Base-by-base conservation (phyloP, 208 protist genomes). In the Phytomonas sp. region DNA sequence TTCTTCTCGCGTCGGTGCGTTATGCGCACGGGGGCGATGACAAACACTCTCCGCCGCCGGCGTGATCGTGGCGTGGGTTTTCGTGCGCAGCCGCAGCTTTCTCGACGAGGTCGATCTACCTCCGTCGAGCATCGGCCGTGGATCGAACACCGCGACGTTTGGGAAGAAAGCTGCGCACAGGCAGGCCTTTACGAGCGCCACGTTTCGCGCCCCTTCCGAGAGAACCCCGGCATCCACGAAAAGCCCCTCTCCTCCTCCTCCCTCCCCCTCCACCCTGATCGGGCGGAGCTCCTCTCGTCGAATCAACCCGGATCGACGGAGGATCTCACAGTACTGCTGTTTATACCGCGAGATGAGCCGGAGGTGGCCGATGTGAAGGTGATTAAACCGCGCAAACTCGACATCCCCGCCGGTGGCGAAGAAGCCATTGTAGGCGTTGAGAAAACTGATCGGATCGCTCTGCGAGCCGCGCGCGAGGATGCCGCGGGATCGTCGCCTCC, bases 341-440 rank as follows among this genome's bases (percentile, higher is more conserved):
- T 96, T 96, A 75, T 94, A 96, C 34, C 80, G 80, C 4, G 88
- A 94, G 28, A 96, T 92, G 66, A 90, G 68, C n/a, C 60, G 51
- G 46, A 94, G 60, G 71, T 88, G 92, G 67, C 66, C 70, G 6
- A 51, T 0, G 61, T 85, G 74, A 17, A 96, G 71, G 56, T 78
- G 77, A 65, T 96, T 87, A 66, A 85, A 67, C 13, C 5, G 37
- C 4, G 84, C 85, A 74, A 92, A 93, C 26, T 66, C 40, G 8
- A 63, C 60, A 26, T 70, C 70, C 29, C 79, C 85, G 31, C 69
- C 68, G 29, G 80, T 83, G 15, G 73, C 79, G 68, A 79, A 85
- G 71, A 84, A 92, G 4, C 80, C 80, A 65, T 96, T 96, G 70
- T 89, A 96, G 2, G 91, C 91, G 73, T 94, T 96, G 33, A 96